Conservation (phyloP, 2,329 filamentous ascomycete genomes). For the Cladosporium velox region DNA sequence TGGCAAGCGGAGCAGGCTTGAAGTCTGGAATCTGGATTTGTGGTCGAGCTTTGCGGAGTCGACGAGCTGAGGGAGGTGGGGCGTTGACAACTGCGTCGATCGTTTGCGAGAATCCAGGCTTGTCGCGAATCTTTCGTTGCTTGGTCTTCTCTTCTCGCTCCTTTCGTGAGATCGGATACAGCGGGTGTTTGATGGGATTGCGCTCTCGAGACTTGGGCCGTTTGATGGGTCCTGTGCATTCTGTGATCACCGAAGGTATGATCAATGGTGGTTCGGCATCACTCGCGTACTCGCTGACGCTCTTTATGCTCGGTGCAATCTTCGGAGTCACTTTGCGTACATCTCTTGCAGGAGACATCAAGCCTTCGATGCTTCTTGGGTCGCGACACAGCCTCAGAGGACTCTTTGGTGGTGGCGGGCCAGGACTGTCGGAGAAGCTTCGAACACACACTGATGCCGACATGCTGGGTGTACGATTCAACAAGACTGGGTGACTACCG, state of each 20-base stretch:
- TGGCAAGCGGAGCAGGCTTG: slow-evolving; percentile 28
- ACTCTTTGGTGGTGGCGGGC: slow-evolving; percentile 39
- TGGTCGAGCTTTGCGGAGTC: slow-evolving; percentile 35
- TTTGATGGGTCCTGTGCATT: slow-evolving; percentile 38
- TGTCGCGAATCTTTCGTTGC: slow-evolving; percentile 38
- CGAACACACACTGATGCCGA: slow-evolving; percentile 32
- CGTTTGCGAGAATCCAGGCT: slow-evolving; percentile 26
- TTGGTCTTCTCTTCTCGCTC: slow-evolving; percentile 38
- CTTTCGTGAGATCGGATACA: slow-evolving; percentile 28
- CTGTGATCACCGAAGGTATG: slow-evolving; percentile 35
- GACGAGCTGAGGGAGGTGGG: slow-evolving; percentile 25
- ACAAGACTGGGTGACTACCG: slow-evolving; percentile 34
- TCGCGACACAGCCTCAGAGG: slow-evolving; percentile 34
- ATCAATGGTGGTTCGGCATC: slow-evolving; percentile 27
- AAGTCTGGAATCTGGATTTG: slow-evolving; percentile 35
- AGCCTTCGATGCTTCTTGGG: slow-evolving; percentile 32
- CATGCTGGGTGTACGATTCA: slow-evolving; percentile 37
- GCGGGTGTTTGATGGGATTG: slow-evolving; percentile 24
- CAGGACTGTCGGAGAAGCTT: slow-evolving; percentile 36
- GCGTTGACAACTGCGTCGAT: slow-evolving; percentile 34
- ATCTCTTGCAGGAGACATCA: slow-evolving; percentile 26
- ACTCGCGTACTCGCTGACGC: slow-evolving; percentile 31
- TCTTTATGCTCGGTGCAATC: slow-evolving; percentile 35
- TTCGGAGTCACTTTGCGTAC: slow-evolving; percentile 30
- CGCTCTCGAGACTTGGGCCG: slow-evolving; percentile 33